Base-by-base conservation (phyloP, 495 filamentous ascomycete species). In the Penicillium taxi region DNA sequence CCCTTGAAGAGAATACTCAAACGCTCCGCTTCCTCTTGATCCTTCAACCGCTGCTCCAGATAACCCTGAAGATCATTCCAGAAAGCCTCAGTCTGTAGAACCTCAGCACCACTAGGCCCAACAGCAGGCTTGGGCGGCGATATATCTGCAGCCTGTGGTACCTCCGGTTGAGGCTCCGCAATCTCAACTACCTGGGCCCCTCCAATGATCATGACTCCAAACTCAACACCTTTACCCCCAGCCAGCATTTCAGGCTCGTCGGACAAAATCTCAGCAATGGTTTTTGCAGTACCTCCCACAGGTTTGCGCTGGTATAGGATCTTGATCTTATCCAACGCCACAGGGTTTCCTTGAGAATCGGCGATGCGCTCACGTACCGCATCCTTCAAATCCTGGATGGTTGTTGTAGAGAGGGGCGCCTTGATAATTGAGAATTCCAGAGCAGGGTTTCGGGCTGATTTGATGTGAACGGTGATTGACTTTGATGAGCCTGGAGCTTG, bases 11-110 rank as follows among this genome's bases (percentile, higher is more conserved):
- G 54, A n/a, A 52, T 59, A 30, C 69, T 59, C 42, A 85, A 59
- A 55, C 77, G 76, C 46, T 69, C 75, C 6, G 81, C 84, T 39
- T 78, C 73, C 36, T 59, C 62, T 40, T 81, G 74, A 59, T 93
- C 83, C 58, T 78, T 75, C 35, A 95, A 44, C 59, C 84, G 74
- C 69, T 86, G 82, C 48, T 75, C 59, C 58, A 98, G 57, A 53
- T 81, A 98, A 9, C 74, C 84, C 53, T 75, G 78, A 45, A 98
- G 55, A 69, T 96, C 91, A 22, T 63, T 61, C 91, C 91, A 98
- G 61, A 98, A 98, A 42, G 73, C 77, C 21, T 82, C 78, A 16
- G 75, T 81, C 41, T 69, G 50, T 43, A 96, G 48, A 25, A 82
- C 70, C 15, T 70, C 73, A 31, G 47, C 58, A 14, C 77, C 78